A percentile compares a stretch with the other conserved stretches of the same genome.
These are phyloP conservation scores for Microthlaspi erraticum DNA, from an alignment of 345 rosid genomes.

Conservation along the genomic window DNA sequence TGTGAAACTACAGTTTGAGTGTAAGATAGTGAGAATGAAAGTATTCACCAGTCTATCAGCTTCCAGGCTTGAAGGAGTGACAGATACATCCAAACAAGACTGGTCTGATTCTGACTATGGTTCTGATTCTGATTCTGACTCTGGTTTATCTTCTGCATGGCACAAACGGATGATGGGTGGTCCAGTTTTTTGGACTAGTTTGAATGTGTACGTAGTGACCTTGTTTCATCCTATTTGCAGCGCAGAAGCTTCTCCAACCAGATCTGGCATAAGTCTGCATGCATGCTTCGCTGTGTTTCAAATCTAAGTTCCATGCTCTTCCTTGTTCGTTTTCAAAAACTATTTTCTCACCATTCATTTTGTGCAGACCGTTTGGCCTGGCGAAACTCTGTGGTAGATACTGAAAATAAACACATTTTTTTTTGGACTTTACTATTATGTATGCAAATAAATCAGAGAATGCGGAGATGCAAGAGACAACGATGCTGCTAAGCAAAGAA, in stretches of 20 bases:
- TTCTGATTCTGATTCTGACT: constrained; percentile 9
- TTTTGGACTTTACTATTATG: too few relatives aligned
- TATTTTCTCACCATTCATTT: constrained; percentile 22
- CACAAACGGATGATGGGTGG: constrained; percentile 26
- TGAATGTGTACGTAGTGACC: constrained; percentile 19
- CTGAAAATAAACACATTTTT: constrained; percentile 24
- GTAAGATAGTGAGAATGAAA: neutral
- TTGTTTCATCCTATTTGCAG: constrained; percentile 12
- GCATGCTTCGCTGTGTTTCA: neutral
- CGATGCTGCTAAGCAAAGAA: too few relatives aligned
- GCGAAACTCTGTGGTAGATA: constrained; percentile 21
- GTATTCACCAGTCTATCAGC: constrained; percentile 3
- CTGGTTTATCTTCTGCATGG: neutral
- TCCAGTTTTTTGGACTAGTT: constrained; percentile 15
- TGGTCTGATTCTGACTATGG: neutral
- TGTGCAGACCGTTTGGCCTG: constrained; percentile 30
- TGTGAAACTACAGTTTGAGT: neutral
- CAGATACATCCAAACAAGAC: constrained; percentile 6
- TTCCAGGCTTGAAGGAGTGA: neutral
- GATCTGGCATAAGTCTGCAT: constrained; percentile 1
- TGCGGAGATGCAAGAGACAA: too few relatives aligned
- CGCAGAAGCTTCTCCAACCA: constrained; percentile 39
- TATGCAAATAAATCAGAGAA: too few relatives aligned
- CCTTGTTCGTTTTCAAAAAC: constrained; percentile 22
- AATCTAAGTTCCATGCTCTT: constrained; percentile 8